phyloP scores from a whole-genome alignment of 495 filamentous ascomycete genomes.

The Hyphodiscus hymeniophilus region DNA sequence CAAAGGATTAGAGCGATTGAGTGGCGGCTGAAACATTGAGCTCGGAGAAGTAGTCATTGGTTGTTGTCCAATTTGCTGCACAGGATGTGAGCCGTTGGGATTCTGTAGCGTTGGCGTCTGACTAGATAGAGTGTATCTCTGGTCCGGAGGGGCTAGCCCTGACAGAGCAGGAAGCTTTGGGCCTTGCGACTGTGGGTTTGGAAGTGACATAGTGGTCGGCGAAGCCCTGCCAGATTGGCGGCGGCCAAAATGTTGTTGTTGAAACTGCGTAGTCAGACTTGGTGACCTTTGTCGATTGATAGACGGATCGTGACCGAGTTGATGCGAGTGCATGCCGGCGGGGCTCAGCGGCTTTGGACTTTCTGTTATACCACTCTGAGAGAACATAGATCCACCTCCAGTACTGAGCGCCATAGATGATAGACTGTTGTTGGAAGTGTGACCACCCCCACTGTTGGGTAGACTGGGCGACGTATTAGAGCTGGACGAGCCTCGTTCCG shows the following conservation, averaged over 20 bases:
- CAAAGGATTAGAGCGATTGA: no score
- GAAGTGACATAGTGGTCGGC: constrained; percentile 32
- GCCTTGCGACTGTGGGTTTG: constrained; percentile 29
- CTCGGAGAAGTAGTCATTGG: constrained; percentile 14
- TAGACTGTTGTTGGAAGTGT: constrained; percentile 40
- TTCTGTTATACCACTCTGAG: constrained; percentile 68
- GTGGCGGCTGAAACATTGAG: constrained; percentile 14
- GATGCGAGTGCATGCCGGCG: constrained; percentile 46
- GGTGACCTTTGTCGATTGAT: constrained; percentile 60
- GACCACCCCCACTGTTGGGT: constrained; percentile 30
- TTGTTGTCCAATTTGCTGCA: constrained; percentile 22
- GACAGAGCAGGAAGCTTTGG: constrained; percentile 30
- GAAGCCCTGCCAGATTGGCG: constrained; percentile 34
- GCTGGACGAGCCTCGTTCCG: constrained; percentile 42
- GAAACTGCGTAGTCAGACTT: constrained; percentile 56
- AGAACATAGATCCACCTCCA: constrained; percentile 53
- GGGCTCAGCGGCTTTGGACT: constrained; percentile 84
- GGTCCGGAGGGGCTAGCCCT: constrained; percentile 41
- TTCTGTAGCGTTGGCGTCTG: constrained; percentile 22
- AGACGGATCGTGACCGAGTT: constrained; percentile 46
- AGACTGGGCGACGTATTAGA: constrained; percentile 42
- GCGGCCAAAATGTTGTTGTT: constrained; percentile 57
- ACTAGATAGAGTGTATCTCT: constrained; percentile 35
- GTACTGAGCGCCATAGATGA: constrained; percentile 39
- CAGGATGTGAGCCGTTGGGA: constrained; percentile 5